Evolutionary conservation across 2,329 filamentous ascomycete species (phyloP).

Genomic region (Mariannaea elegans): DNA sequence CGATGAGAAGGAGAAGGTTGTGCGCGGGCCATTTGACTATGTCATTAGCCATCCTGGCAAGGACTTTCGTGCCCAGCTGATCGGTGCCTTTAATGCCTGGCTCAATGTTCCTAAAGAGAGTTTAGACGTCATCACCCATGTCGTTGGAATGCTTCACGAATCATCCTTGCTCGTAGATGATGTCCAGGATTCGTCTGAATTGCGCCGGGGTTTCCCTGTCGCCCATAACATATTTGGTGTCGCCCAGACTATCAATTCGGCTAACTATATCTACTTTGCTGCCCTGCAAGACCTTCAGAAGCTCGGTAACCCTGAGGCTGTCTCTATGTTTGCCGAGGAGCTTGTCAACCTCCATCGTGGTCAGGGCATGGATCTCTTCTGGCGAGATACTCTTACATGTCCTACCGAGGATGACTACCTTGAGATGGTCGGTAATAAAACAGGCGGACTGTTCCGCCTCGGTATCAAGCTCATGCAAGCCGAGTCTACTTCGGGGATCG

Average conservation of each 20-base stretch:
- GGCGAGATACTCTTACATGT: conserved; percentile 85
- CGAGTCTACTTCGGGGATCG: conserved; percentile 64
- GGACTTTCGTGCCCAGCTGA: conserved; percentile 82
- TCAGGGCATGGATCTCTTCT: conserved; percentile 92
- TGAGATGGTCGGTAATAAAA: conserved; percentile 95
- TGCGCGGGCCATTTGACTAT: conserved; percentile 84
- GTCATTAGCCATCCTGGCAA: conserved; percentile 82
- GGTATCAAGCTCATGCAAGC: conserved; percentile 90
- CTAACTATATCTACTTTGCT: conserved; percentile 88
- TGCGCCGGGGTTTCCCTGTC: conserved; percentile 82
- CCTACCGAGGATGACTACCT: conserved; percentile 89
- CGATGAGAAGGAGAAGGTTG: conserved; percentile 77
- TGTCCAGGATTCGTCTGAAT: conserved; percentile 81
- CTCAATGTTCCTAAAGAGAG: conserved; percentile 76
- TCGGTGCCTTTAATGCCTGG: conserved; percentile 83
- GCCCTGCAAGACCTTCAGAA: conserved; percentile 79
- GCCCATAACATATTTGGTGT: conserved; percentile 87
- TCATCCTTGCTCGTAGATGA: conserved; percentile 87
- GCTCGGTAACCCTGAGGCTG: conserved; percentile 72
- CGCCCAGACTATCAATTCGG: conserved; percentile 88
- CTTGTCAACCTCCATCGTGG: conserved; percentile 85
- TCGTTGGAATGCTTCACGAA: conserved; percentile 87
- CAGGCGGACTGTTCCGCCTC: conserved; percentile 84
- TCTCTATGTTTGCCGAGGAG: conserved; percentile 82
- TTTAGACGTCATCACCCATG: conserved; percentile 78